phyloP scores from a whole-genome alignment of 139 green algal genomes.

The Ettlia oleoabundans region DNA sequence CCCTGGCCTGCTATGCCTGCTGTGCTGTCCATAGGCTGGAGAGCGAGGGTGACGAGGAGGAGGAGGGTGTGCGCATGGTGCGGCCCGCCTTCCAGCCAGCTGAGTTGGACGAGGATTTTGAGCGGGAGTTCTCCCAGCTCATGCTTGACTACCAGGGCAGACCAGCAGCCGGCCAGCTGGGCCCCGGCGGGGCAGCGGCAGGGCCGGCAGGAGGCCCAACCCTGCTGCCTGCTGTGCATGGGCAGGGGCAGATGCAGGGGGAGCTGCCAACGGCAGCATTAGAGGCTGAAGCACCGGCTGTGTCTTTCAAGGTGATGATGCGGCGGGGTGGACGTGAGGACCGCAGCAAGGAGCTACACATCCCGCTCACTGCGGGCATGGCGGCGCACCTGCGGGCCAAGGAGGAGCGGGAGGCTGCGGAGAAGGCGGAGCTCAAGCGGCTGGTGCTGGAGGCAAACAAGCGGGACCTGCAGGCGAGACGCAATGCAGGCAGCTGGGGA shows the following conservation, averaged over 20 bases:
- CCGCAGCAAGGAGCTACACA: conserved; percentile 42
- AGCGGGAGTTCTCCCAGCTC: conserved; percentile 67
- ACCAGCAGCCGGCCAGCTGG: neutral
- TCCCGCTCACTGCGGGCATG: conserved; percentile 11
- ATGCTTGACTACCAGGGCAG: conserved; percentile 46
- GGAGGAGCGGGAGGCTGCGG: conserved; percentile 40
- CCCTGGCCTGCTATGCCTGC: too few species aligned
- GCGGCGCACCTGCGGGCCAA: conserved; percentile 20
- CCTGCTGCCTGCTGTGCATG: neutral
- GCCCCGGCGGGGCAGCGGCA: conserved; percentile 42
- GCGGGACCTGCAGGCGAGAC: conserved; percentile 12
- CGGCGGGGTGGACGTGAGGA: conserved; percentile 48
- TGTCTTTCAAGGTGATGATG: conserved; percentile 53
- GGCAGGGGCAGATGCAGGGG: too few species aligned
- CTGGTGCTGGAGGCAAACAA: conserved; percentile 71
- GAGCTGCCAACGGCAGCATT: neutral
- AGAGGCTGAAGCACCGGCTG: conserved; percentile 2
- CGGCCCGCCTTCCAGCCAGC: neutral
- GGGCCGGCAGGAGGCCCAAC: neutral
- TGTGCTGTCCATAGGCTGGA: conserved; percentile 29
- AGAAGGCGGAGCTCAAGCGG: conserved; percentile 85
- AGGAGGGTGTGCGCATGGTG: conserved; percentile 49
- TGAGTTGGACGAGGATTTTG: conserved; percentile 76
- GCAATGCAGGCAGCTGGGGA: neutral
- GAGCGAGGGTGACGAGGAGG: conserved; percentile 30